These are phyloP conservation scores for Tetrapisispora arboricola DNA, from an alignment of 805 yeast genomes.

Conservation along the genomic window DNA sequence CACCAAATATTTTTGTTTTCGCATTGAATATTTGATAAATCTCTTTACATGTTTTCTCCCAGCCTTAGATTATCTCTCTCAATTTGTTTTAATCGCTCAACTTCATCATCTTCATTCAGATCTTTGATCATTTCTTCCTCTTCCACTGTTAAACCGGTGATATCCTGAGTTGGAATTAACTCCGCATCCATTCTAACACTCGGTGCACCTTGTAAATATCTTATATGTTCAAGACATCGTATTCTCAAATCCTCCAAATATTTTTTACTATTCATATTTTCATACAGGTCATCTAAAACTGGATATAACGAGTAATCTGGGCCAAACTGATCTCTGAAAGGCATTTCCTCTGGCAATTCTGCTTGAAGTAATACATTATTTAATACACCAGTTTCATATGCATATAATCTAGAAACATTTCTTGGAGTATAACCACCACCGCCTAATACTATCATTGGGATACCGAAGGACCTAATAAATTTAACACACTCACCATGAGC, in stretches of 20 bases:
- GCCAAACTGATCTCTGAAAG: constrained; percentile 73
- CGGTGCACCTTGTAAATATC: constrained; percentile 84
- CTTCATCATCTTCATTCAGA: constrained; percentile 23
- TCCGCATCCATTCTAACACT: constrained; percentile 81
- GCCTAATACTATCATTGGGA: constrained; percentile 89
- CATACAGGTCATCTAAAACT: constrained; percentile 62
- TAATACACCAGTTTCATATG: constrained; percentile 82
- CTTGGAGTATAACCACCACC: constrained; percentile 99
- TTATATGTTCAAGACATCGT: constrained; percentile 67
- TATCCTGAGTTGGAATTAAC: constrained; percentile 56
- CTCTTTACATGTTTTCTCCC: constrained; percentile 21
- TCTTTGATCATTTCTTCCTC: constrained; percentile 32
- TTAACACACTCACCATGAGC: constrained; percentile 96
- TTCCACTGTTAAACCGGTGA: constrained; percentile 35
- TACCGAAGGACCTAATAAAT: constrained; percentile 72
- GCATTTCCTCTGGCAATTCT: constrained; percentile 64
- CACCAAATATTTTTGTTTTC: too few species aligned
- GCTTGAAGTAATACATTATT: constrained; percentile 67
- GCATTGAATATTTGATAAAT: background rate
- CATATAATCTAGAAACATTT: constrained; percentile 93
- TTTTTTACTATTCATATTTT: constrained; percentile 75
- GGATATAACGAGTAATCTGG: constrained; percentile 92
- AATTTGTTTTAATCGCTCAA: constrained; percentile 28
- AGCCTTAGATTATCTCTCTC: constrained; percentile 32
- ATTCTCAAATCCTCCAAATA: constrained; percentile 71